Evolutionary conservation across 805 yeast genomes (phyloP), one percentile per base, ranked within the genome.

Genomic region (Kluyveromyces lactis): DNA sequence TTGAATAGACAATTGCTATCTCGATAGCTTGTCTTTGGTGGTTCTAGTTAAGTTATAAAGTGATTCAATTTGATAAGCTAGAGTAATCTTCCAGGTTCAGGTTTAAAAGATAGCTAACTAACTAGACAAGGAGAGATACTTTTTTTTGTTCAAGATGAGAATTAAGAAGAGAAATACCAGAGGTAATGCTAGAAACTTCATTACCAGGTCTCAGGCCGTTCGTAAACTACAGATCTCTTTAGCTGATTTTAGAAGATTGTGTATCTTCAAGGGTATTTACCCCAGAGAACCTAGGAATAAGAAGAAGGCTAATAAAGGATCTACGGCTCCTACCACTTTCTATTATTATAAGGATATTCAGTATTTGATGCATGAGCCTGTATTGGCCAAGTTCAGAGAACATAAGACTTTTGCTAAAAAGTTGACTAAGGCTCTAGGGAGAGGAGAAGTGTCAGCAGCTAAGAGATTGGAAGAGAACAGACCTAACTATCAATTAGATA

Each of bases 191-290:
- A 85, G 81, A 67, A 85, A 86, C 64, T 92, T 81, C 66, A 73
- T 92, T 58, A 89, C 97, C 33, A 77, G 98, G 66, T 81, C 96
- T 1, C 96, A 86, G 62, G 98, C 98, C 4, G 81, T 92, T 36
- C 80, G 81, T 64, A 86, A 81, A 60, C 69, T 92, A 46, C 98
- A 92, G 65, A 82, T 92, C 21, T 83, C 97, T 2, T 71, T 92
- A 36, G 97, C 97, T 10, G 98, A 92, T 66, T 92, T 92, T 75
- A 79, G 95, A 67, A 79, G 98, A 56, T 73, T 92, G 58, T 92
- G 98, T 73, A 92, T 92, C 60, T 86, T 92, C 73, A 92, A 92
- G 64, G 98, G 98, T 38, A 89, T 92, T 48, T 92, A 86, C 60
- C 98, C 98, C 40, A 77, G 98, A 61, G 97, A 87, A 59, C 97